Evolutionary conservation across 2,329 filamentous ascomycete species (phyloP).

Genomic region (Exophiala mesophila): DNA sequence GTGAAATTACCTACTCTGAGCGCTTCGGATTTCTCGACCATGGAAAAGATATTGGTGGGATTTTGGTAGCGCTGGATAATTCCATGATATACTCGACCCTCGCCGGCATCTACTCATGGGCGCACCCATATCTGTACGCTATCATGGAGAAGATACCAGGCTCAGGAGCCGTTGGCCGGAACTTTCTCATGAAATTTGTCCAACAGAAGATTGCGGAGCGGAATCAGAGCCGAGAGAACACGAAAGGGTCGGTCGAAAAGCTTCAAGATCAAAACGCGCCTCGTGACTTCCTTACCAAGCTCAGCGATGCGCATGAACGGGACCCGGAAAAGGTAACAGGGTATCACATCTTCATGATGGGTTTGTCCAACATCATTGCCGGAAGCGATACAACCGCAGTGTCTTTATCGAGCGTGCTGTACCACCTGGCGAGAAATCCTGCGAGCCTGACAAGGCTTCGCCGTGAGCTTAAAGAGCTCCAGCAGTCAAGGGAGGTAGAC

Average conservation of each 20-base stretch:
- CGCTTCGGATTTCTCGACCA: constrained; percentile 31
- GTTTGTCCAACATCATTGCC: constrained; percentile 44
- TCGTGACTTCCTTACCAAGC: constrained; percentile 39
- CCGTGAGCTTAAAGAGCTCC: constrained; percentile 15
- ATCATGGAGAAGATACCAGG: constrained; percentile 43
- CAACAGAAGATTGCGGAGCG: constrained; percentile 23
- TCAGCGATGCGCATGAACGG: constrained; percentile 30
- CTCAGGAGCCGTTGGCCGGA: constrained; percentile 37
- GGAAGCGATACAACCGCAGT: constrained; percentile 64
- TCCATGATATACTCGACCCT: constrained; percentile 35
- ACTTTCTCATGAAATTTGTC: constrained; percentile 31
- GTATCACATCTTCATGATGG: constrained; percentile 15
- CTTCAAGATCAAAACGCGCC: constrained; percentile 2
- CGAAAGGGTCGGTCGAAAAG: background rate
- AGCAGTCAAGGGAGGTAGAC: constrained; percentile 33
- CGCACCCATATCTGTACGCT: constrained; percentile 28
- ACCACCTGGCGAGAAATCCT: constrained; percentile 53
- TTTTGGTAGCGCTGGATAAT: constrained; percentile 34
- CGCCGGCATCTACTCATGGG: constrained; percentile 36
- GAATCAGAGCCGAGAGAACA: background rate
- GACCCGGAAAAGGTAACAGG: constrained; percentile 30
- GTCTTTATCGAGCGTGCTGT: constrained; percentile 64
- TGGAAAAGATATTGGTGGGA: constrained; percentile 30
- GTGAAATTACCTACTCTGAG: constrained; percentile 29
- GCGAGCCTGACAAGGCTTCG: constrained; percentile 4